Evolutionary conservation across 2,329 filamentous ascomycete genomes (phyloP).

Genomic region (Chaetomiaceae sp.): DNA sequence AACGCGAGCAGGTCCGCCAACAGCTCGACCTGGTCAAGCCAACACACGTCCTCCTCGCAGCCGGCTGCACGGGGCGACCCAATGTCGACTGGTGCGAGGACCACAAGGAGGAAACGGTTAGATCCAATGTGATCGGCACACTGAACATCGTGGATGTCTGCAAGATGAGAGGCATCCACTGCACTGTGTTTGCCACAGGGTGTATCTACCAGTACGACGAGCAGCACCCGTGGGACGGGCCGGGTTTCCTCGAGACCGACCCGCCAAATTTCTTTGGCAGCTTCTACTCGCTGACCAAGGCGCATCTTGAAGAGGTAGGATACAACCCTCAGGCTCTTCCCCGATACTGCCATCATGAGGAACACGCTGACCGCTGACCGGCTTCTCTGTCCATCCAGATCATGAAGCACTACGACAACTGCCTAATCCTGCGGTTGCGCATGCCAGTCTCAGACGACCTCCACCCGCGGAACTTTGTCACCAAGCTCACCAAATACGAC

Average conservation of each 20-base stretch:
- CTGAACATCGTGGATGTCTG: constrained; percentile 60
- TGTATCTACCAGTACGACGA: constrained; percentile 64
- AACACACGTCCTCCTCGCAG: constrained; percentile 62
- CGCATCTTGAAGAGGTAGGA: constrained; percentile 56
- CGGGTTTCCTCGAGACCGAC: constrained; percentile 58
- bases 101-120: constrained; percentile 61
- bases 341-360: background rate
- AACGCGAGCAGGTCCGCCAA: constrained; percentile 51
- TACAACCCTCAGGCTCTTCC: too few relatives aligned
- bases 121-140: constrained; percentile 62
- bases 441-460: constrained; percentile 67
- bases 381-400: constrained; percentile 37
- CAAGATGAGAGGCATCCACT: constrained; percentile 53
- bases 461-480: constrained; percentile 62
- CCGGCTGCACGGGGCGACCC: constrained; percentile 60
- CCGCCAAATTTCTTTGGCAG: constrained; percentile 60
- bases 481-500: constrained; percentile 62
- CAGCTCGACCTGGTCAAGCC: constrained; percentile 56
- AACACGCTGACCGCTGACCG: background rate
- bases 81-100: constrained; percentile 71
- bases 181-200: constrained; percentile 62
- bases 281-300: constrained; percentile 65
- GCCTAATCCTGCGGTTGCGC: constrained; percentile 59
- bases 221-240: constrained; percentile 53
- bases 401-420: constrained; percentile 57